Evolutionary conservation across 495 filamentous ascomycete genomes (phyloP), one percentile per base, ranked within the genome.

Genomic region (Xylaria cubensis): DNA sequence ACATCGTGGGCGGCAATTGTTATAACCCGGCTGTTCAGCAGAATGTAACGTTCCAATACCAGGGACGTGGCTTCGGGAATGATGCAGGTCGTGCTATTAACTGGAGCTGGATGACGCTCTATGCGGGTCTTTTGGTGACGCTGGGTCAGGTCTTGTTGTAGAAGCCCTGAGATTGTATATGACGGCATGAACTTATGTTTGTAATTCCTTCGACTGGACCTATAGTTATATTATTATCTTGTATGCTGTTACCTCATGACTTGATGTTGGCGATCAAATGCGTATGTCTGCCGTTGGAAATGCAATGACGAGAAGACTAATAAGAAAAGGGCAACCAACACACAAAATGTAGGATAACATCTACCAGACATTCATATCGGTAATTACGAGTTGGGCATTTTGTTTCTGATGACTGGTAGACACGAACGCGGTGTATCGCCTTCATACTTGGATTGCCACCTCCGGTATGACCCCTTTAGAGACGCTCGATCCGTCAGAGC

Each of bases 1-100:
- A 95, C 78, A 89, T 94, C 72, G 82, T 80, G n/a, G 88, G 86
- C 46, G 92, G 92, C 8, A 82, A 92, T 21, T 94, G 92, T 75
- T 81, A 88, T 71, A 94, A 94, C 72, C 69, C 75, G 32, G 86
- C 82, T 1, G 84, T 93, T 1, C 74, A 78, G 73, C 90, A 94
- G 76, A 91, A 92, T 71, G 78, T 94, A 48, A 93, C 91, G 0
- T 94, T 92, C 73, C 84, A 88, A 8, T 86, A 85, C 50, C 92
- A 94, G 79, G 91, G 89, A 6, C 76, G 91, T 48, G 88, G 88
- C 44, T 81, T 85, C 44, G 79, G 77, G 36, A 75, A 79, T 39
- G 76, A 67, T 39, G 56, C 59, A 6, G 26, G 29, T 17, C 34
- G 62, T 46, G 36, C 15, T 36, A 48, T 64, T 51, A 65, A 64